Evolutionary conservation across 2,329 filamentous ascomycete genomes (phyloP).

Genomic region (Gaeumannomyces sp.): DNA sequence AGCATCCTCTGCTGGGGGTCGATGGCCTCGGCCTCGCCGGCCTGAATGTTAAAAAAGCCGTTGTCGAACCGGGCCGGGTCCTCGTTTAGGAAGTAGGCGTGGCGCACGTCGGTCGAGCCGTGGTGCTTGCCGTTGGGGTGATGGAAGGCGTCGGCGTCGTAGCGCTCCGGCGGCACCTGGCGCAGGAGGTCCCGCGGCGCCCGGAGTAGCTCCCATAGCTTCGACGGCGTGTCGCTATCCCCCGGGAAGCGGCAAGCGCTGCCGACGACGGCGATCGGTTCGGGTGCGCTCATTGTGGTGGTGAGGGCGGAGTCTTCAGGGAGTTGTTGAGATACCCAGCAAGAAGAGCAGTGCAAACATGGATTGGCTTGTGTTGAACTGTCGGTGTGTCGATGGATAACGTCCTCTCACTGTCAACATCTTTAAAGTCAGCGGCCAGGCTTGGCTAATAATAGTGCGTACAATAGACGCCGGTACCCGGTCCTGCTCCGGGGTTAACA

Average conservation of each 20-base stretch:
- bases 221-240: constrained; percentile 21
- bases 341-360: too few relatives aligned
- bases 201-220: constrained; percentile 25
- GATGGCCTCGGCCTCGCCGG: constrained; percentile 30
- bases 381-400: too few relatives aligned
- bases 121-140: constrained; percentile 26
- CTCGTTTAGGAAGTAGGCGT: constrained; percentile 26
- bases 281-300: too few relatives aligned
- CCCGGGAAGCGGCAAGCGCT: constrained; percentile 31
- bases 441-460: too few relatives aligned
- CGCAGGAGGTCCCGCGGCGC: constrained; percentile 8
- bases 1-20: constrained; percentile 29
- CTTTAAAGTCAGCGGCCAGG: too few relatives aligned
- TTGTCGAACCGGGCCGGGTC: constrained; percentile 26
- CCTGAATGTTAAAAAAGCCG: constrained; percentile 32
- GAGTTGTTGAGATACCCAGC: too few relatives aligned
- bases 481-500: too few relatives aligned
- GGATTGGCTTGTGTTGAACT: too few relatives aligned
- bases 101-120: constrained; percentile 25
- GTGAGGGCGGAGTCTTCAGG: too few relatives aligned
- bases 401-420: too few relatives aligned
- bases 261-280: constrained; percentile 29
- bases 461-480: too few relatives aligned
- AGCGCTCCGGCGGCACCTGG: constrained; percentile 23
- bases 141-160: constrained; percentile 24